Percentiles rank a stretch among this genome's conserved stretches.
phyloP scores from a whole-genome alignment of 768 basidiomycete genomes.

The Kwoniella mangroviensis region DNA sequence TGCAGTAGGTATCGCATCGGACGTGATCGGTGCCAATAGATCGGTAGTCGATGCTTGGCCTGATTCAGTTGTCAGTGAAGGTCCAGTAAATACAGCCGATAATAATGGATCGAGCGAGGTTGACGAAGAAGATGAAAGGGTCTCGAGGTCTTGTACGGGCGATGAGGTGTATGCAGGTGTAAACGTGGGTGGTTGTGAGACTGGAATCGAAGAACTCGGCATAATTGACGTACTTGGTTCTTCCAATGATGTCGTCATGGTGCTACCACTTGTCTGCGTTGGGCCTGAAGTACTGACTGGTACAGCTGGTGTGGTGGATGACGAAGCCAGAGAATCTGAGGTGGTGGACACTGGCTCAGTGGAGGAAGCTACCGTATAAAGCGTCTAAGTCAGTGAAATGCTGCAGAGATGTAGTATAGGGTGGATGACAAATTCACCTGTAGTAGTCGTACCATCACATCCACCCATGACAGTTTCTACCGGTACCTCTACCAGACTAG shows the following conservation, averaged over 20 bases:
- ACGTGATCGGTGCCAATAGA: neutral
- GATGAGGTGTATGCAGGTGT: neutral
- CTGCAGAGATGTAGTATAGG: no score
- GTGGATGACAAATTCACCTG: conserved; percentile 1
- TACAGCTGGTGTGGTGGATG: neutral
- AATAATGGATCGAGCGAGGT: neutral
- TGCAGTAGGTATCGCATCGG: neutral
- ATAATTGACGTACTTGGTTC: neutral
- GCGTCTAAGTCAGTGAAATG: neutral
- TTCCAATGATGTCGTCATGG: neutral
- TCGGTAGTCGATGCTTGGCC: neutral
- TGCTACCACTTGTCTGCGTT: neutral
- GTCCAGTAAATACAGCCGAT: conserved; percentile 6
- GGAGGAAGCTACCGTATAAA: neutral
- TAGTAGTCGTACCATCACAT: neutral
- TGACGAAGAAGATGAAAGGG: neutral
- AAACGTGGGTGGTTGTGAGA: neutral
- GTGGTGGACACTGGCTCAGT: neutral
- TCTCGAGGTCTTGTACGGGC: neutral
- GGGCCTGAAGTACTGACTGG: no score
- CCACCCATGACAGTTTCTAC: conserved; percentile 6
- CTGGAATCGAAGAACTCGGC: neutral
- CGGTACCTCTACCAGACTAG: conserved; percentile 5
- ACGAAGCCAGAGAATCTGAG: neutral
- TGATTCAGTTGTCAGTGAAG: neutral